Base-by-base conservation (phyloP, 345 rosid species). In the Populus davidiana region DNA sequence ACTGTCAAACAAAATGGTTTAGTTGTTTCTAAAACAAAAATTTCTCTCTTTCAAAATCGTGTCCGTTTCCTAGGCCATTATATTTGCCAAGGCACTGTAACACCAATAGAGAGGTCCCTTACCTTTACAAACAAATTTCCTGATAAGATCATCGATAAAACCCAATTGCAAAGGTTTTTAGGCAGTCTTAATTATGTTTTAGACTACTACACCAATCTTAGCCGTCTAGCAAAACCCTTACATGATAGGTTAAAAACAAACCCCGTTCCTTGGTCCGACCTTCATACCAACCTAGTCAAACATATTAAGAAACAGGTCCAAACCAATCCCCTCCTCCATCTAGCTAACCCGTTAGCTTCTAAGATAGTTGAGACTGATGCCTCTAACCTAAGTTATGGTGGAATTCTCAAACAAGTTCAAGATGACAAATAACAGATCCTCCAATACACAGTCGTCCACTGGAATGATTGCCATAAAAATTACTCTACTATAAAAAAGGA, bases 91-190 rank as follows among this genome's bases (percentile, higher is more conserved):
- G 59, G 59, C 0, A 52, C 3, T 2, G 8, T 20, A 0, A 52
- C 59, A 0, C 23, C 23, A 0, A 20, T 20, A 20, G 23, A 52
- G 9, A 2, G 23, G 2, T 52, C 59, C 0, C 0, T 52, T 0
- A 1, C 20, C 7, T 5, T 49, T 16, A 49, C 54, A 1, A 49
- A 17, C 3, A 49, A 49, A 5, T 16, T 49, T 0, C 2, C 8
- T 49, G 54, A 1, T 49, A 49, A 17, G 0, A 49, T 49, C 6
- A 49, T 21, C 0, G 21, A 49, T 17, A 49, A 16, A 39, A 39
- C 12, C 11, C 2, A 39, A 11, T 2, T 39, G 1, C 12, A 39
- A 9, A 0, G 2, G 11, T 49, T 16, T 1, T 49, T 49, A 49
- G 20, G 21, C 1, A 17, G 21, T 5, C 21, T 16, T 1, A 49